phyloP scores from a whole-genome alignment of 2,329 filamentous ascomycete species.

The Microcyclospora tardicrescens region DNA sequence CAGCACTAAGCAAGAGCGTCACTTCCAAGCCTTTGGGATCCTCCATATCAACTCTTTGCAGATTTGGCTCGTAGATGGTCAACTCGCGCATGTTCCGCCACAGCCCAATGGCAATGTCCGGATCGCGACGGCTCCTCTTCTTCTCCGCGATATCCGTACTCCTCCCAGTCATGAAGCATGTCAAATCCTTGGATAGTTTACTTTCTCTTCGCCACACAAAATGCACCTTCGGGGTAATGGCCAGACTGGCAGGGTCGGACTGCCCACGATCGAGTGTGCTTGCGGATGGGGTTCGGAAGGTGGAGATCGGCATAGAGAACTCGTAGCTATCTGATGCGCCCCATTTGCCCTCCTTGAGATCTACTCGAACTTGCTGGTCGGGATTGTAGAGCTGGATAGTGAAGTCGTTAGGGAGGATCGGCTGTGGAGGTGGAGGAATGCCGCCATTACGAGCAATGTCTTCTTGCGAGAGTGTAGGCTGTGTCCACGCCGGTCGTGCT shows the following conservation, averaged over 20 bases:
- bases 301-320: slow-evolving; percentile 79
- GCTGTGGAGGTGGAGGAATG: slow-evolving; percentile 50
- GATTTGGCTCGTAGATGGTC: slow-evolving; percentile 86
- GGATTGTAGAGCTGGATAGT: slow-evolving; percentile 87
- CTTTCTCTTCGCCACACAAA: slow-evolving; percentile 88
- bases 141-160: slow-evolving; percentile 52
- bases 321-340: slow-evolving; percentile 72
- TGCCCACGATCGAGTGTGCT: slow-evolving; percentile 66
- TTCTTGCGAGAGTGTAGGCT: slow-evolving; percentile 67
- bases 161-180: slow-evolving; percentile 73
- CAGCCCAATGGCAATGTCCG: slow-evolving; percentile 87
- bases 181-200: slow-evolving; percentile 73
- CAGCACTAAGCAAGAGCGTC: slow-evolving; percentile 50
- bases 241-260: slow-evolving; percentile 42
- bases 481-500: slow-evolving; percentile 72
- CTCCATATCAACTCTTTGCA: slow-evolving; percentile 80
- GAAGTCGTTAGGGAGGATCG: slow-evolving; percentile 66
- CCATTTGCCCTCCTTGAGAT: slow-evolving; percentile 62
- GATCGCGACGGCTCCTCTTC: slow-evolving; percentile 56
- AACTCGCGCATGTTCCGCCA: slow-evolving; percentile 65
- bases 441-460: slow-evolving; percentile 61
- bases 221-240: slow-evolving; percentile 54
- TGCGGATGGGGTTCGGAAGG: slow-evolving; percentile 66
- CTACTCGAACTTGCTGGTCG: slow-evolving; percentile 65
- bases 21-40: slow-evolving; percentile 89